phyloP scores from a whole-genome alignment of 441 rosid species.

The Syzygium syzygioides region DNA sequence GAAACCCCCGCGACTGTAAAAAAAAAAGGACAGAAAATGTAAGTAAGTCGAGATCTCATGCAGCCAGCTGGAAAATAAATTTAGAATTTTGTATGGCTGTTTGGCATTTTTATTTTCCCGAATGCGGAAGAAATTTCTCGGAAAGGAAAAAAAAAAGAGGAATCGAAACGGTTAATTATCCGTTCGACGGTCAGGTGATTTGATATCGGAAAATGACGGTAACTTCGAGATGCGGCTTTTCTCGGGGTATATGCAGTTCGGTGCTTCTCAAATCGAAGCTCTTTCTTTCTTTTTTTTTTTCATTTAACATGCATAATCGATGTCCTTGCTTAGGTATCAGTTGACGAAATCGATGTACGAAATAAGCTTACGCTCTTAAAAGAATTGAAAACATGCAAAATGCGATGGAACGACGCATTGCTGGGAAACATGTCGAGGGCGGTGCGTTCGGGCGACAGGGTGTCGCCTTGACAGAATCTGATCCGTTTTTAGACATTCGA shows the following conservation, averaged over 20 bases:
- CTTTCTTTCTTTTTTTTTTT: background rate
- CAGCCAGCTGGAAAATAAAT: background rate
- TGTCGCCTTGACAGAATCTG: background rate
- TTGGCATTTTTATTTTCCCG: background rate
- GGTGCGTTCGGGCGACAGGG: background rate
- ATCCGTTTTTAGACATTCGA: fast-evolving
- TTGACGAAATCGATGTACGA: fast-evolving
- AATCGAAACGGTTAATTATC: background rate
- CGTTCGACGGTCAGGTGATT: background rate
- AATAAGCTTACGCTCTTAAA: background rate
- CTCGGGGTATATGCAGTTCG: background rate
- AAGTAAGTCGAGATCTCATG: background rate
- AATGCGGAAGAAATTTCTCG: background rate
- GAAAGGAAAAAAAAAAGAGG: background rate
- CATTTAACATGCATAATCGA: background rate
- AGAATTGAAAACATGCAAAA: background rate
- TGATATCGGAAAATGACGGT: too few species aligned
- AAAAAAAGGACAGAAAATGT: background rate
- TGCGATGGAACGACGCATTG: too few species aligned
- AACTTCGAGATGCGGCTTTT: background rate
- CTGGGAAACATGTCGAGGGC: background rate
- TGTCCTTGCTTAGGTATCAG: fast-evolving
- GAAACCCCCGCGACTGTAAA: background rate
- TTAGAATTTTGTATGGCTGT: fast-evolving
- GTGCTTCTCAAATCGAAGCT: background rate